Evolutionary conservation across 805 yeast species (phyloP).

Genomic region (Zygoascus ofunaensis): DNA sequence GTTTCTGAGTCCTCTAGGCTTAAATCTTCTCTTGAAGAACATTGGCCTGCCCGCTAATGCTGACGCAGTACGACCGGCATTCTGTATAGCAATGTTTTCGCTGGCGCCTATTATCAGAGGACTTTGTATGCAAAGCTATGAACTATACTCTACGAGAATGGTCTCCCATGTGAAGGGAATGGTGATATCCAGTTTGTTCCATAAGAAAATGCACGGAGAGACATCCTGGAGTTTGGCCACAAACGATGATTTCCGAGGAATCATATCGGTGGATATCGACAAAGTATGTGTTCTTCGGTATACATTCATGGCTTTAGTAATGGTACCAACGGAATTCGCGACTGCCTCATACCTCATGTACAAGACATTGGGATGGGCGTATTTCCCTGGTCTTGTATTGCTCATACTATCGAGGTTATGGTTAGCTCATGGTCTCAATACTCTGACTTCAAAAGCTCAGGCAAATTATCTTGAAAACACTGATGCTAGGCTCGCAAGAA

Average conservation of each 20-base stretch:
- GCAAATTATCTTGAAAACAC: background rate
- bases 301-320: background rate
- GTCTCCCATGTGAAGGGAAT: background rate
- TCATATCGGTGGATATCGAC: background rate
- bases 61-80: background rate
- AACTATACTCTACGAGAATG: background rate
- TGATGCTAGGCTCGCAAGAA: background rate
- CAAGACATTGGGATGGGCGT: background rate
- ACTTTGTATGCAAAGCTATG: background rate
- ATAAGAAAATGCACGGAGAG: background rate
- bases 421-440: background rate
- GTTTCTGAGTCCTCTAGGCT: background rate
- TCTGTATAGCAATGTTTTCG: background rate
- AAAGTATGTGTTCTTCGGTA: background rate
- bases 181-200: background rate
- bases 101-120: background rate
- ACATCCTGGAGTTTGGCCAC: background rate
- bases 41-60: background rate
- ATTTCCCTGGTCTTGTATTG: background rate
- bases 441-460: background rate
- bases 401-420: background rate
- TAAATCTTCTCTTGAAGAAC: background rate
- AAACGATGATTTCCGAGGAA: background rate
- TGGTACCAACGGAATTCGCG: background rate
- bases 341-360: background rate